Evolutionary conservation across 768 basidiomycete genomes (phyloP), one percentile per base, ranked within the genome.

Genomic region (Neoboletus brunneissimus): DNA sequence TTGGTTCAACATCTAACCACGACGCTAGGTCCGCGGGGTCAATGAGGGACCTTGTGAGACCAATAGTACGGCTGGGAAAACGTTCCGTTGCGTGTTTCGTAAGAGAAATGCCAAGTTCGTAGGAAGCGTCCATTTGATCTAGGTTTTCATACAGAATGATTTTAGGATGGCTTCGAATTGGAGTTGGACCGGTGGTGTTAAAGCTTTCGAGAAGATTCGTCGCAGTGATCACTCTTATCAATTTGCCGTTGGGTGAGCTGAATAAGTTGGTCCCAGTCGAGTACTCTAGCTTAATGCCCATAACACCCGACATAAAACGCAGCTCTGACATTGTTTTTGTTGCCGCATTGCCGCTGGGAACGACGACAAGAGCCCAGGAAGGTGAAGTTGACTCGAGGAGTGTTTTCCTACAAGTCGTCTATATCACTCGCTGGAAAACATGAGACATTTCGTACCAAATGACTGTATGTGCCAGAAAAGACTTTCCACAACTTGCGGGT

Each of bases 101-200:
- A 8, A 89, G 74, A 3, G 94, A 83, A n/a, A 96, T 67, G 5
- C 80, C 84, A 4, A 97, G 79, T 68, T 99, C 97, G 72, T 95
- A 97, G 2, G 75, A 72, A 18, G 85, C 73, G 67, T 93, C 86
- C 53, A 99, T 77, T 31, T 89, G 83, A 63, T 98, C 91, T 18
- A 99, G 74, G 63, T 88, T 87, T 59, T 98, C 94, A 57, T 89
- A 88, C 5, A 98, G 66, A 32, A 95, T 82, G 34, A 96, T 69
- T 59, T 80, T 75, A 22, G 94, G 77, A 42, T 76, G 76, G 5
- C 59, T 69, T 64, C 55, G 51, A 64, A 64, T 18, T 31, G 44
- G 35, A 23, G 61, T 63, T 12, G 67, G 62, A 48, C 69, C 64
- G 31, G 69, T 65, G 25, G 70, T 62, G 10, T 66, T 74, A 37